A percentile compares a stretch with the other conserved stretches of the same genome.
phyloP scores from a whole-genome alignment of 2,329 filamentous ascomycete species.

The Fusarium redolens region DNA sequence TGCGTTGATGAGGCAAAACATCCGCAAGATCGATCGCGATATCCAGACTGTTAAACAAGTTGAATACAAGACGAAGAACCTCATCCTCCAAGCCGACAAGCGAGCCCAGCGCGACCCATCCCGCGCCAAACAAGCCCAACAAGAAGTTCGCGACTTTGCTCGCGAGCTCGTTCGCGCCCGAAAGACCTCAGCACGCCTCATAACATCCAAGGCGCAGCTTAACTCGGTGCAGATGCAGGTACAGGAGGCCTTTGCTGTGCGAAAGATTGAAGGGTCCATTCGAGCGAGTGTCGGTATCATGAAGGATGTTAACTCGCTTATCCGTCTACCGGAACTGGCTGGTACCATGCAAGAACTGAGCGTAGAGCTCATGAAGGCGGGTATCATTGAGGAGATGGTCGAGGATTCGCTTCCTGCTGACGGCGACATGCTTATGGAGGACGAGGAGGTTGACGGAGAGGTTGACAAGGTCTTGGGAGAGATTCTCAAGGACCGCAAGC shows the following conservation, averaged over 20 bases:
- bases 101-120: constrained; percentile 84
- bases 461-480: constrained; percentile 94
- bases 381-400: constrained; percentile 98
- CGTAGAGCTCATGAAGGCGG: constrained; percentile 90
- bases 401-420: constrained; percentile 86
- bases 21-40: constrained; percentile 94
- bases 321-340: constrained; percentile 85
- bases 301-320: constrained; percentile 92
- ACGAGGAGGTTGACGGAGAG: constrained; percentile 80
- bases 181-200: constrained; percentile 77
- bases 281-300: constrained; percentile 89
- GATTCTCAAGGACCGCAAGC: constrained; percentile 84
- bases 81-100: constrained; percentile 84
- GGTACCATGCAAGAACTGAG: constrained; percentile 90
- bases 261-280: constrained; percentile 95
- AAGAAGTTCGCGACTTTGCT: constrained; percentile 89
- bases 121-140: constrained; percentile 80
- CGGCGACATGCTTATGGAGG: constrained; percentile 76
- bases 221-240: constrained; percentile 97
- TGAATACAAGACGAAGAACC: constrained; percentile 85
- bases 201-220: constrained; percentile 91
- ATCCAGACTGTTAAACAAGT: constrained; percentile 81
- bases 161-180: constrained; percentile 86
- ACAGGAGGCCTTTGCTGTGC: constrained; percentile 92
- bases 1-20: constrained; percentile 86